These are phyloP conservation scores for Blastocladiella emersonii DNA, from an alignment of 371 early-diverging fungal species.

Conservation along the genomic window DNA sequence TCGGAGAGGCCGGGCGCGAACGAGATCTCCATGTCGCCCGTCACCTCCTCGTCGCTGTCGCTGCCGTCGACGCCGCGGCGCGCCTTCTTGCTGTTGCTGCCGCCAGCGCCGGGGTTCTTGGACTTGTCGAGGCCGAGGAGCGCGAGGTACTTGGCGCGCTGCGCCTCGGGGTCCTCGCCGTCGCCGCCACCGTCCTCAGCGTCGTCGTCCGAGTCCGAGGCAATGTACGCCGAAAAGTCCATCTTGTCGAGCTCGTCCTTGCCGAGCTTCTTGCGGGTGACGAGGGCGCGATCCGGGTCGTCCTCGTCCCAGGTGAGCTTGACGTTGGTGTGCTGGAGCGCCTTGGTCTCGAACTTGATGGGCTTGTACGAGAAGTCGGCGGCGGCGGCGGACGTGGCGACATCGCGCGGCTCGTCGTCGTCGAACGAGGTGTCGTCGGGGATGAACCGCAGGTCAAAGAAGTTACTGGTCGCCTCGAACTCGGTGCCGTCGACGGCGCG, in stretches of 20 bases:
- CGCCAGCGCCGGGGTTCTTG: constrained; percentile 30
- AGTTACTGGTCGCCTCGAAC: constrained; percentile 83
- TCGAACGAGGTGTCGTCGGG: constrained; percentile 84
- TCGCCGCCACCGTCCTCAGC: constrained; percentile 21
- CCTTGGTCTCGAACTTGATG: constrained; percentile 60
- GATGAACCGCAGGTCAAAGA: constrained; percentile 92
- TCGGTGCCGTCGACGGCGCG: constrained; percentile 83
- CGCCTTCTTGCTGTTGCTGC: constrained; percentile 9
- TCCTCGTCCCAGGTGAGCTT: constrained; percentile 95
- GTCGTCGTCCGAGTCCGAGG: constrained; percentile 53
- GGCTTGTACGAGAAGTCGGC: constrained; percentile 46
- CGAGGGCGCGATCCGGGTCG: constrained; percentile 64
- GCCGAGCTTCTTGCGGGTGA: constrained; percentile 67
- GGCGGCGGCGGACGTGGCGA: constrained; percentile 24
- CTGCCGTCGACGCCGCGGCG: constrained; percentile 12
- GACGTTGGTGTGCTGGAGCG: constrained; percentile 73
- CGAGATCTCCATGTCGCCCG: constrained; percentile 82
- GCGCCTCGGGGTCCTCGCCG: constrained; percentile 8
- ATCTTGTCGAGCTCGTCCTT: constrained; percentile 76
- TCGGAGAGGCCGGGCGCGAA: constrained; percentile 85
- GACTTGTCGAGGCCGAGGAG: constrained; percentile 38
- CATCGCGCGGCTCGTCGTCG: constrained; percentile 52
- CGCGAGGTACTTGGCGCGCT: constrained; percentile 45
- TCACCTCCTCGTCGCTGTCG: constrained; percentile 31
- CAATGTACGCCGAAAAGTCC: constrained; percentile 82